These are phyloP conservation scores for Fusarium clavum DNA, from an alignment of 2,329 filamentous ascomycete genomes.

Conservation along the genomic window DNA sequence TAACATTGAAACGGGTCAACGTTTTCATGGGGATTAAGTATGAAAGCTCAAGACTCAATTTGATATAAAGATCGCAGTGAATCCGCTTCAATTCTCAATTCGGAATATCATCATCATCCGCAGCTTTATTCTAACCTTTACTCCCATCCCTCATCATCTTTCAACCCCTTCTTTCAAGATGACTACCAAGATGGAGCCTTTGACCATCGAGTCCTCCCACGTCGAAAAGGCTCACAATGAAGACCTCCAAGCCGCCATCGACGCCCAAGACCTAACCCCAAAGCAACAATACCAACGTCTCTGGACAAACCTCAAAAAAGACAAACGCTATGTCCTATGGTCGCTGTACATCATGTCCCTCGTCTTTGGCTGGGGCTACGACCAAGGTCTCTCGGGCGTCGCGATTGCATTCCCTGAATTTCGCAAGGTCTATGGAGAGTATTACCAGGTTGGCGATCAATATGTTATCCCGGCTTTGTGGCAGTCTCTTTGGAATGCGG, in stretches of 20 bases:
- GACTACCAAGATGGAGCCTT: constrained; percentile 3
- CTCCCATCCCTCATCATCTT: no score
- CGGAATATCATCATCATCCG: background rate
- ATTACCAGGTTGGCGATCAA: constrained; percentile 47
- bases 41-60: no score
- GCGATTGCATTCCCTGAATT: constrained; percentile 53
- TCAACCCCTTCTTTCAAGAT: no score
- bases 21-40: background rate
- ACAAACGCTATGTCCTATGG: constrained; percentile 46
- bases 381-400: constrained; percentile 51
- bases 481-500: constrained; percentile 54
- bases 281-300: constrained; percentile 46
- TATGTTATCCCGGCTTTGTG: constrained; percentile 52
- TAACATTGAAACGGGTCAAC: background rate
- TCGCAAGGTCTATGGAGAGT: constrained; percentile 50
- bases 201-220: constrained; percentile 15
- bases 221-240: constrained; percentile 12
- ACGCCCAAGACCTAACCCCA: constrained; percentile 37
- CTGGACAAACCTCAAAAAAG: constrained; percentile 47
- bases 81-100: background rate
- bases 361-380: constrained; percentile 52
- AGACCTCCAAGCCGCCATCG: constrained; percentile 20
- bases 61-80: background rate
- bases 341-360: constrained; percentile 49
- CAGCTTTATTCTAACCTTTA: no score